phyloP scores from a whole-genome alignment of 805 yeast genomes.

The Sugiyamaella boreocaroliniensis region DNA sequence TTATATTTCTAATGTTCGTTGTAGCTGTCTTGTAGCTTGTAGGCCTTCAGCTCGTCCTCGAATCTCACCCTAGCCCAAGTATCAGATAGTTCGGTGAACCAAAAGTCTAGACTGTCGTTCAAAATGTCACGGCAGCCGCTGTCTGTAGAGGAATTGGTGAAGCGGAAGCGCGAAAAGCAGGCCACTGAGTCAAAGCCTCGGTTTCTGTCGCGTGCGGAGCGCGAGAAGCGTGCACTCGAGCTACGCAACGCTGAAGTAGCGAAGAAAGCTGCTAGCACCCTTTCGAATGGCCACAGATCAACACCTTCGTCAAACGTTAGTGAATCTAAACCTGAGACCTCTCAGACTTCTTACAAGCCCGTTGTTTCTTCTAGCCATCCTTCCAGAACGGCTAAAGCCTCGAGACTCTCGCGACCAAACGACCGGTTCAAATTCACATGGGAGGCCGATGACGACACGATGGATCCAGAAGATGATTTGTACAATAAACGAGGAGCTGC shows the following conservation, averaged over 20 bases:
- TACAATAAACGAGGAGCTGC: constrained; percentile 15
- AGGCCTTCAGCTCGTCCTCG: too few relatives aligned
- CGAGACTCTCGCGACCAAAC: constrained; percentile 7
- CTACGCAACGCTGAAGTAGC: constrained; percentile 9
- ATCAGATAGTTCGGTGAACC: too few relatives aligned
- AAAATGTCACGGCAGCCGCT: constrained; percentile 18
- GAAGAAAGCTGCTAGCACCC: constrained; percentile 3
- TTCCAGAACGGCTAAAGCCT: too few relatives aligned
- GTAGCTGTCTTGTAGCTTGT: too few relatives aligned
- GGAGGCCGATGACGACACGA: constrained; percentile 63
- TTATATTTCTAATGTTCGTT: too few relatives aligned
- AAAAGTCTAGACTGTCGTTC: background rate
- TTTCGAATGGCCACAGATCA: background rate
- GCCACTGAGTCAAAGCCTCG: constrained; percentile 29
- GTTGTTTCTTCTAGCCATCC: too few relatives aligned
- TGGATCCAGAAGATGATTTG: constrained; percentile 39
- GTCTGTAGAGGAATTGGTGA: constrained; percentile 29
- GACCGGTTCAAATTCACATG: constrained; percentile 58
- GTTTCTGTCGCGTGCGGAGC: constrained; percentile 43
- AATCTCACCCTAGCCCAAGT: too few relatives aligned
- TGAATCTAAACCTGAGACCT: background rate
- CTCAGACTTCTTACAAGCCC: constrained; percentile 2
- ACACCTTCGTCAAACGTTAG: background rate
- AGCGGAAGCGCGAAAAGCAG: constrained; percentile 18
- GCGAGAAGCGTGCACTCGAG: constrained; percentile 24